phyloP scores from a whole-genome alignment of 257 asterid species.

The Plantago major region DNA sequence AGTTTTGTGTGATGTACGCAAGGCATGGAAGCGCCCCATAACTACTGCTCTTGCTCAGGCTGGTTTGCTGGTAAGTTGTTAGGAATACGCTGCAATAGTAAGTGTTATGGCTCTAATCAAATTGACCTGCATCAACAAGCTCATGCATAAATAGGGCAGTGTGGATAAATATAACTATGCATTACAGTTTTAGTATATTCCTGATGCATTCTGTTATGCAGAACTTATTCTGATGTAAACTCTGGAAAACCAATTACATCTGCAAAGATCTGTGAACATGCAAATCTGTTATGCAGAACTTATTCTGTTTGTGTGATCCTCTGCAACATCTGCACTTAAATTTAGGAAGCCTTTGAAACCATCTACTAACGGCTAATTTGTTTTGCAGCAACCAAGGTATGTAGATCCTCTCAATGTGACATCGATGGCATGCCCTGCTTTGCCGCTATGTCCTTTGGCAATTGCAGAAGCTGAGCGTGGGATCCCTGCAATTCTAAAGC shows the following conservation, averaged over 20 bases:
- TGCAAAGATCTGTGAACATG: too few species aligned
- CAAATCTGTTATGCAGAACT: too few species aligned
- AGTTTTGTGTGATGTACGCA: conserved; percentile 67
- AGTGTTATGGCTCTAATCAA: not conserved
- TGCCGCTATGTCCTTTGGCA: conserved; percentile 94
- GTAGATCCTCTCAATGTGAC: conserved; percentile 95
- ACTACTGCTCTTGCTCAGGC: conserved; percentile 92
- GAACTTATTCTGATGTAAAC: too few species aligned
- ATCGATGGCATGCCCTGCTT: conserved; percentile 98
- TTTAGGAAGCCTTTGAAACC: not conserved
- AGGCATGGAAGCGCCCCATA: conserved; percentile 82
- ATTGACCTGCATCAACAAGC: not conserved
- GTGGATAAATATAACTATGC: too few species aligned
- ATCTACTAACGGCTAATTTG: conserved; percentile 13
- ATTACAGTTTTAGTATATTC: too few species aligned
- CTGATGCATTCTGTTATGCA: too few species aligned
- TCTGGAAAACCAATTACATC: too few species aligned
- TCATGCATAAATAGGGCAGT: too few species aligned
- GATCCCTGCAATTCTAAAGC: conserved; percentile 83
- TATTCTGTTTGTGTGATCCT: too few species aligned
- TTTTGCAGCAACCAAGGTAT: conserved; percentile 73
- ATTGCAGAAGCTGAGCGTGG: conserved; percentile 99
- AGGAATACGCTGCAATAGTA: not conserved
- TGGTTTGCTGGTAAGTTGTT: conserved; percentile 71
- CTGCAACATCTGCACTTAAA: too few species aligned